Base-by-base conservation (phyloP, 2,329 filamentous ascomycete species). In the Phoma sp. region DNA sequence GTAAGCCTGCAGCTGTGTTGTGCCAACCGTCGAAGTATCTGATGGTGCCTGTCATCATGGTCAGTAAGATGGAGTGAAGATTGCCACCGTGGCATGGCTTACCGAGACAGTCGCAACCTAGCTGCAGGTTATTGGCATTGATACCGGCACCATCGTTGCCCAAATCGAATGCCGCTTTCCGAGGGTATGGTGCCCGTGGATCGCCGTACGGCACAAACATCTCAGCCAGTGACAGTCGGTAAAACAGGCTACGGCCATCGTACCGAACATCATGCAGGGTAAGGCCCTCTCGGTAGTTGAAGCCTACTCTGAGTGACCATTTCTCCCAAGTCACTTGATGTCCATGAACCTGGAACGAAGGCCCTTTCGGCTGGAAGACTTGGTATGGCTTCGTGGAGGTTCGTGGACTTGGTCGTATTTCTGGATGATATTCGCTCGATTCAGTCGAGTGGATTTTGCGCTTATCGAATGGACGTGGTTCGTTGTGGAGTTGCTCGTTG, bases 131-230 rank as follows among this genome's bases (percentile, higher is more conserved):
- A 53, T 81, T 81, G 1, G 78, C 74, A 46, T 73, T 77, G 27
- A 75, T 64, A 0, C 78, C 78, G 0, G 76, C 76, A 6, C 77
- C 78, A 46, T 75, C 72, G 38, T 78, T 75, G 1, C 78, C 78
- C 1, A 80, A 65, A 51, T 81, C 78, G 45, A 80, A 81, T 4
- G 78, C 78, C 15, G 61, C 73, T 54, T 80, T 80, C 2, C 78
- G 68, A 6, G 70, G 73, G 55, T 75, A 79, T 2, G 78, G 78
- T 25, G 67, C 61, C 2, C 77, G 73, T 7, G 71, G 71, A 46
- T 80, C 77, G 0, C 73, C 78, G 40, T 80, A 80, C 0, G 77
- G 78, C 1, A 80, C 78, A 43, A 78, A 77, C 77, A 80, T 79
- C 63, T 80, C 77, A 5, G 74, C 68, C 9, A 79, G 60, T 2